These are phyloP conservation scores for Dictyostelium intermedium DNA, from an alignment of 78 protist species.

Conservation along the genomic window DNA sequence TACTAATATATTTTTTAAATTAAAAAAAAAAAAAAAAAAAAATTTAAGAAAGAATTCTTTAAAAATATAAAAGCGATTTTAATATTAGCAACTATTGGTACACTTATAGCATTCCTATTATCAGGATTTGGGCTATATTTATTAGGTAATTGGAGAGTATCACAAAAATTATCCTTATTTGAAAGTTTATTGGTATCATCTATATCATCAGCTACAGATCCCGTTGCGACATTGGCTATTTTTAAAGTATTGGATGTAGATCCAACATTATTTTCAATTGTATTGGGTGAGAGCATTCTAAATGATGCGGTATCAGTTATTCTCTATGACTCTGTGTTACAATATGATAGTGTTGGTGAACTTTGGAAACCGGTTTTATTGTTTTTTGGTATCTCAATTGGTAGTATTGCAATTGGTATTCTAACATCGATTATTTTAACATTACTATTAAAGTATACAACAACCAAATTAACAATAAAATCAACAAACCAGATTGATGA, in stretches of 20 bases:
- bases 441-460: conserved; percentile 4
- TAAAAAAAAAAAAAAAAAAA: background rate
- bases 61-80: conserved; percentile 86
- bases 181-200: background rate
- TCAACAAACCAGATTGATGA: background rate
- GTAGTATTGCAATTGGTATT: conserved; percentile 9
- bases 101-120: conserved; percentile 83
- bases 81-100: conserved; percentile 90
- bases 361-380: conserved; percentile 53
- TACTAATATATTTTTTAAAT: background rate
- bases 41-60: conserved; percentile 79
- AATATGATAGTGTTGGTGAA: background rate
- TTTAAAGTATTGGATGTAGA: conserved; percentile 86
- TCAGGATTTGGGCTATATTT: conserved; percentile 35
- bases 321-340: conserved; percentile 53
- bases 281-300: conserved; percentile 94
- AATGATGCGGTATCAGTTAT: conserved; percentile 95
- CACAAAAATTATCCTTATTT: background rate
- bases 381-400: background rate
- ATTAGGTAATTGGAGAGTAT: conserved; percentile 15
- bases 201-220: conserved; percentile 87
- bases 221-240: conserved; percentile 94
- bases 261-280: conserved; percentile 86
- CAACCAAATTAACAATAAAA: background rate
- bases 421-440: background rate